Evolutionary conservation across 371 early-diverging fungal species (phyloP), one percentile per base, ranked within the genome.

Genomic region (Mortierella polycephala): DNA sequence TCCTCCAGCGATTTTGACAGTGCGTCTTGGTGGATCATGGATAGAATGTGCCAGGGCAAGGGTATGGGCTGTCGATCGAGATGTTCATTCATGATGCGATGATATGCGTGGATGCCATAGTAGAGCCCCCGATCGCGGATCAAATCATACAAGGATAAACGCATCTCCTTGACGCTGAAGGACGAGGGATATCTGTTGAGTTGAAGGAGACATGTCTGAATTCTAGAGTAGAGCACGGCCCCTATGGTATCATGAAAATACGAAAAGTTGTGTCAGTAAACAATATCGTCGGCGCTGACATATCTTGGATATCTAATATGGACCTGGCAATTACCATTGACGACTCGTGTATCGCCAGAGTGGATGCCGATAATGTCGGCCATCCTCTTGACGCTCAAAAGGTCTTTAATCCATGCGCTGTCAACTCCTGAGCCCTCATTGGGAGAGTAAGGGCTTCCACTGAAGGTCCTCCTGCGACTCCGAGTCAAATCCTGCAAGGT

Each of bases 21-120:
- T 9, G 79, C 79, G 5, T 62, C 62, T 21, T 68, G 50, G 18
- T 77, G 79, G 14, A 72, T 52, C 68, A 77, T 64, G 7, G 71
- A 60, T 5, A 77, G 65, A 0, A 68, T 65, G 44, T 77, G 79
- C 72, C 79, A 72, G 5, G 69, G 61, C 1, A 68, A 5, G 11
- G 79, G 79, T 14, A 77, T 67, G 4, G 79, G 65, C 30, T 57
- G 60, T 16, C 55, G 60, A 20, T 72, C 72, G n/a, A 77, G 58
- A 23, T 68, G 62, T n/a, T 45, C 37, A 55, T 72, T 77, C 69
- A 77, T 71, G 44, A 58, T 53, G 3, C 55, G 54, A 51, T 77
- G 65, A 23, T 77, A 77, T 14, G 66, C 41, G 18, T 50, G 55
- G 1, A 37, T 49, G 3, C 71, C 76, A 4, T 49, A 40, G 7